Evolutionary conservation across 2,329 filamentous ascomycete species (phyloP), one percentile per base, ranked within the genome.

Genomic region (Amauroascus niger): DNA sequence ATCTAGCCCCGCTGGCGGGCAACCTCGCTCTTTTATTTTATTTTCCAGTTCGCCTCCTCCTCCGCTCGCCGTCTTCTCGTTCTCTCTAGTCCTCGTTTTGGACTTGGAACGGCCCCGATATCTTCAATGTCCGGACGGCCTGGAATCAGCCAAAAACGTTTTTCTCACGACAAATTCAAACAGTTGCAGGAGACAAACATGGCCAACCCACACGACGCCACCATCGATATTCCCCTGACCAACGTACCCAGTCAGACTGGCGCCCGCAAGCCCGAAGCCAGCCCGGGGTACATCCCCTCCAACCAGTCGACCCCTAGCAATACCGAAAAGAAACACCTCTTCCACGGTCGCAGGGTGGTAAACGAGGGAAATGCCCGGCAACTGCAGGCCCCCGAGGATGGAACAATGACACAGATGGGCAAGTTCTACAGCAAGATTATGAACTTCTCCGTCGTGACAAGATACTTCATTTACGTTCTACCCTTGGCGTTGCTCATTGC

Each of bases 401-500:
- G 79, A 54, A 77, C 73, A 1, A 60, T 83, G 58, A 83, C 76
- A 40, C 71, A 71, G 47, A 78, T 83, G 73, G 81, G 81, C 48
- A 74, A 71, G 57, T 65, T 84, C 53, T 84, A 84, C 68, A 73
- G 74, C 62, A 79, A 78, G 61, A 74, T 84, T 52, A 68, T 81
- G 60, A 77, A 82, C 61, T 83, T 79, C 67, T 82, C 79, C 53
- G 76, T 83, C 57, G 61, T 84, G 60, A 83, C 80, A 46, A 74
- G 81, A 45, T 84, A 84, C 63, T 73, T 83, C 63, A 72, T 83
- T 57, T 84, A 83, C 60, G 78, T 84, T 24, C 64, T 77, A 22
- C 81, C 81, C 0, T 56, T 84, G 40, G 80, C 76, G 3, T 55
- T 76, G 4, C 59, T 79, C n/a, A 74, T 84, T 54, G 79, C 81